Base-by-base conservation (phyloP, 345 rosid genomes). In the Salix exigua region DNA sequence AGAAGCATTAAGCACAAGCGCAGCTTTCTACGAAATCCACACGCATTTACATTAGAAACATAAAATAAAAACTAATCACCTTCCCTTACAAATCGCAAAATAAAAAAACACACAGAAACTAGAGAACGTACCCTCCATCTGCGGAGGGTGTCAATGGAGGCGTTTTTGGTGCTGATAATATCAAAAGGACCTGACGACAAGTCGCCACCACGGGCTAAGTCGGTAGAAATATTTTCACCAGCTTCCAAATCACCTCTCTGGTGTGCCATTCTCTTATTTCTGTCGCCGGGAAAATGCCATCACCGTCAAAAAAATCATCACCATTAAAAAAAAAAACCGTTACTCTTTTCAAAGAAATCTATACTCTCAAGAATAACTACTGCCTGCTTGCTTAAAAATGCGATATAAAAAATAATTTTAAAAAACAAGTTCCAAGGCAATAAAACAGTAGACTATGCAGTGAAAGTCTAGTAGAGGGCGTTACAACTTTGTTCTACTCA, bases 1-100 rank as follows among this genome's bases (percentile, higher is more conserved):
- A 0, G 97, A 92, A 16, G 97, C 97, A 88, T 96, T 94, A 78
- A 96, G 88, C 23, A 94, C 99, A 33, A 96, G 93, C 4, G 99
- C 95, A 6, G 99, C 99, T 90, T 89, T 93, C 98, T 96, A 31
- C 70, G 23, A 37, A 40, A 68, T 26, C 19, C 37, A 48, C n/a
- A 48, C 48, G 35, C n/a, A 48, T 46, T 37, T n/a, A 26, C 30
- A 60, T 69, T 38, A 76, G 42, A 33, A 66, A 35, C 48, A 68
- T 5, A 35, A 48, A 42, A 42, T 23, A 58, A 58, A 23, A 58
- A 58, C 63, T 10, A 58, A 23, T 58, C 11, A 58, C 28, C 28
- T 10, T 23, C 26, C 63, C 28, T n/a, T 21, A n/a, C 7, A 42
- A 9, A 28, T 3, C 63, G 25, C 17, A 17, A 18, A 55, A 31